Evolutionary conservation across 1,139 yeast genomes (phyloP).

Genomic region (Pneumocystis wakefieldiae): DNA sequence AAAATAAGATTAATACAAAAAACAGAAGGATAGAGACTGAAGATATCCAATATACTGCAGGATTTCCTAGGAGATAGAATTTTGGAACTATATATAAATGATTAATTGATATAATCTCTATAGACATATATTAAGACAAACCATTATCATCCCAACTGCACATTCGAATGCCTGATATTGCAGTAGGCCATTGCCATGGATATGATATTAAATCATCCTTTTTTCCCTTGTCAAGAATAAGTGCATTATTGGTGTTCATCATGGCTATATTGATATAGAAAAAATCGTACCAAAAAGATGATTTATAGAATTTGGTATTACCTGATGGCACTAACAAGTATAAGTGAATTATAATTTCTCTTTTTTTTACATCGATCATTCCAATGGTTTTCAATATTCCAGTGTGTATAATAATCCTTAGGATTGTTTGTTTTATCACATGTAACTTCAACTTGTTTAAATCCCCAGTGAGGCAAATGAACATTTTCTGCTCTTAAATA

Average conservation of each 20-base stretch:
- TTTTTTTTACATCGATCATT: conserved; percentile 33
- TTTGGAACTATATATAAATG: conserved; percentile 33
- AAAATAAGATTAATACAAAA: conserved; percentile 39
- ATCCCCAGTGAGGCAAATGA: conserved; percentile 91
- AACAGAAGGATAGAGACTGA: conserved; percentile 53
- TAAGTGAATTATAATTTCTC: background rate
- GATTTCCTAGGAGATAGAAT: conserved; percentile 84
- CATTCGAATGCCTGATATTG: conserved; percentile 81
- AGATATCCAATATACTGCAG: conserved; percentile 90
- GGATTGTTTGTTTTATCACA: conserved; percentile 63
- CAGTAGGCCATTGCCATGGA: conserved; percentile 98
- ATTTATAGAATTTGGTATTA: conserved; percentile 49
- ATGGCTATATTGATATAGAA: conserved; percentile 87
- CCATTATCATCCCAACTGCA: conserved; percentile 79
- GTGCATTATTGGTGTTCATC: conserved; percentile 97
- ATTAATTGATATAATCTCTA: background rate
- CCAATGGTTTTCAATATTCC: conserved; percentile 83
- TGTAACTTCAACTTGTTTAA: conserved; percentile 90
- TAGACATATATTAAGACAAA: background rate
- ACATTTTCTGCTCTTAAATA: conserved; percentile 74
- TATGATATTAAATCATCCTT: conserved; percentile 79
- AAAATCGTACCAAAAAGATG: conserved; percentile 64
- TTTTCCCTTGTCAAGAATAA: conserved; percentile 84
- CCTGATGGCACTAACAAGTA: conserved; percentile 40
- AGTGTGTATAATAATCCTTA: conserved; percentile 93